These are phyloP conservation scores for Sporothrix euskadiensis DNA, from an alignment of 2,329 filamentous ascomycete genomes.

Conservation along the genomic window DNA sequence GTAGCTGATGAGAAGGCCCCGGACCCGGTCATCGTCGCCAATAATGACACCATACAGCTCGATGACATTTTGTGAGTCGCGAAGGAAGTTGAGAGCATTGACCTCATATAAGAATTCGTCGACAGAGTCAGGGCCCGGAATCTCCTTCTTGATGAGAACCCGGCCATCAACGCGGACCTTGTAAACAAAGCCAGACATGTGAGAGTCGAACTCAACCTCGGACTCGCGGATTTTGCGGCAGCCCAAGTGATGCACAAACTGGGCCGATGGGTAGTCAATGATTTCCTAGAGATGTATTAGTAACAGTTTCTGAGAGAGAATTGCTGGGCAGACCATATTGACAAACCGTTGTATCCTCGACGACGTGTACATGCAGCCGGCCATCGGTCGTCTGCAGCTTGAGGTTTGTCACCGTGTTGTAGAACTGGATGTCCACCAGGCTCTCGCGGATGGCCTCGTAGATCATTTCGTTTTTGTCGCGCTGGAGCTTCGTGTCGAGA, in stretches of 20 bases:
- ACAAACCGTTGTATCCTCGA: slow-evolving; percentile 83
- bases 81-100: slow-evolving; percentile 82
- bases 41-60: slow-evolving; percentile 84
- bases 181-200: slow-evolving; percentile 97
- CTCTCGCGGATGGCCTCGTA: slow-evolving; percentile 94
- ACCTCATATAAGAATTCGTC: slow-evolving; percentile 98
- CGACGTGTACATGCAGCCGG: slow-evolving; percentile 90
- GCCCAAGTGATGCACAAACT: slow-evolving; percentile 71
- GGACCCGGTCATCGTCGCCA: slow-evolving; percentile 75
- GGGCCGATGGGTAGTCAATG: slow-evolving; percentile 76
- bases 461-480: slow-evolving; percentile 89
- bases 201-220: slow-evolving; percentile 80
- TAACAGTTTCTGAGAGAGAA: background rate
- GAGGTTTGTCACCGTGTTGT: slow-evolving; percentile 91
- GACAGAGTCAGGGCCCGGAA: slow-evolving; percentile 89
- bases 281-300: slow-evolving; percentile 61
- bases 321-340: no score
- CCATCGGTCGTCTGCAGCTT: slow-evolving; percentile 88
- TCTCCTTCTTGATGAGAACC: slow-evolving; percentile 93
- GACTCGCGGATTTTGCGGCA: slow-evolving; percentile 68
- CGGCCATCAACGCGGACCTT: slow-evolving; percentile 72
- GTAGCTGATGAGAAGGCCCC: slow-evolving; percentile 85
- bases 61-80: slow-evolving; percentile 74
- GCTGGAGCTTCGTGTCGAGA: slow-evolving; percentile 73
- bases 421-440: slow-evolving; percentile 90